These are phyloP conservation scores for Leccinum obscurum DNA, from an alignment of 768 basidiomycete species.

Conservation along the genomic window DNA sequence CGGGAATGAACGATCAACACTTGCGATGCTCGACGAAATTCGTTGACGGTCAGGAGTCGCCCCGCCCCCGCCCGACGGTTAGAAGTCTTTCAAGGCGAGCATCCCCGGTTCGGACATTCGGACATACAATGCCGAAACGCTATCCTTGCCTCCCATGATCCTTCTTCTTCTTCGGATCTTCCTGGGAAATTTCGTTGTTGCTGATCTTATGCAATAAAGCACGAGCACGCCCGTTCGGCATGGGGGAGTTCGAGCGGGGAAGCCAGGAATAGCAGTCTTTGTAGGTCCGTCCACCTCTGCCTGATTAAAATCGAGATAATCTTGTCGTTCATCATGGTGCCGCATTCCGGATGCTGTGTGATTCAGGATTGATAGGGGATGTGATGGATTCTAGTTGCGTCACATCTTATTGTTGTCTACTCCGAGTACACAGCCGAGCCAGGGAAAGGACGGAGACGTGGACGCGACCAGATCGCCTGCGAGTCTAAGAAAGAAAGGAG, in stretches of 20 bases:
- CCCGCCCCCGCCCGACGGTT: constrained; percentile 65
- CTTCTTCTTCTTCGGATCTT: constrained; percentile 6
- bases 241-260: constrained; percentile 73
- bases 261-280: constrained; percentile 73
- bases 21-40: constrained; percentile 67
- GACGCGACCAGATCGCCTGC: constrained; percentile 71
- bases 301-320: constrained; percentile 77
- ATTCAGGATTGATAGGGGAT: constrained; percentile 75
- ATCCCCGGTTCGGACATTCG: not conserved
- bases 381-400: constrained; percentile 72
- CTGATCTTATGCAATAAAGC: not conserved
- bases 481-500: constrained; percentile 45
- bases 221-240: constrained; percentile 48
- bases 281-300: constrained; percentile 62
- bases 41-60: constrained; percentile 44
- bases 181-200: not conserved
- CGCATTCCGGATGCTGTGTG: constrained; percentile 60
- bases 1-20: constrained; percentile 68
- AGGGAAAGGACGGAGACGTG: constrained; percentile 42
- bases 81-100: constrained; percentile 53
- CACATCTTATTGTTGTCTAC: not conserved
- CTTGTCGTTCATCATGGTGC: constrained; percentile 51
- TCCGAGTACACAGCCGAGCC: constrained; percentile 3
- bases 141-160: not conserved
- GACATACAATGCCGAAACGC: not conserved